phyloP scores from a whole-genome alignment of 345 rosid genomes.

The Eucalyptus erythrocorys region DNA sequence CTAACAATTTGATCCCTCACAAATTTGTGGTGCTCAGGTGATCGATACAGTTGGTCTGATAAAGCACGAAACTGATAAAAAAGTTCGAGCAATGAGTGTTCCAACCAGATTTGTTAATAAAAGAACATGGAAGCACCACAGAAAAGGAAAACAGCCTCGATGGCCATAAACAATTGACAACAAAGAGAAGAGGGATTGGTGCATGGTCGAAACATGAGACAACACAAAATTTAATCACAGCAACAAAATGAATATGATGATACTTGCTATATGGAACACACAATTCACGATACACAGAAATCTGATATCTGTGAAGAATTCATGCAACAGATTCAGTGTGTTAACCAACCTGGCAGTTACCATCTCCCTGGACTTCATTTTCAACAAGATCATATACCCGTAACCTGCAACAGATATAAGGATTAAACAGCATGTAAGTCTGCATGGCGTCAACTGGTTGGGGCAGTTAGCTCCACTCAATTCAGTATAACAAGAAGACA shows the following conservation, averaged over 20 bases:
- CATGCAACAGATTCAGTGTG: neutral
- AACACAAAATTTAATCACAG: neutral
- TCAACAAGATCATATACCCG: constrained; percentile 43
- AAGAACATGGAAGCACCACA: neutral
- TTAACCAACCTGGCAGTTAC: constrained; percentile 59
- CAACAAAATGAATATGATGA: neutral
- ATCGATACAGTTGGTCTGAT: constrained; percentile 84
- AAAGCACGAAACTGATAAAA: constrained; percentile 64
- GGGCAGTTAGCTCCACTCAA: neutral
- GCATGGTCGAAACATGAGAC: neutral
- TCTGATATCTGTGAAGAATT: neutral
- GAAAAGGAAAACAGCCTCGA: neutral
- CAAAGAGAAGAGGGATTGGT: neutral
- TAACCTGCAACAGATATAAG: constrained; percentile 12
- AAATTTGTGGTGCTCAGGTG: constrained; percentile 59
- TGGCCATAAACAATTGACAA: neutral
- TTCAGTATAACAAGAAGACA: neutral
- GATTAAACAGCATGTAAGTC: neutral
- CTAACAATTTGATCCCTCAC: constrained; percentile 59
- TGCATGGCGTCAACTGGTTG: neutral
- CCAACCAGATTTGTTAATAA: neutral
- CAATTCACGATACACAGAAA: neutral
- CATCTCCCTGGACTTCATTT: constrained; percentile 61
- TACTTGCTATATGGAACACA: neutral
- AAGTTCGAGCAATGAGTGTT: neutral